Conservation (phyloP, 2,329 filamentous ascomycete genomes). For the Aspergillus aculeatinus region DNA sequence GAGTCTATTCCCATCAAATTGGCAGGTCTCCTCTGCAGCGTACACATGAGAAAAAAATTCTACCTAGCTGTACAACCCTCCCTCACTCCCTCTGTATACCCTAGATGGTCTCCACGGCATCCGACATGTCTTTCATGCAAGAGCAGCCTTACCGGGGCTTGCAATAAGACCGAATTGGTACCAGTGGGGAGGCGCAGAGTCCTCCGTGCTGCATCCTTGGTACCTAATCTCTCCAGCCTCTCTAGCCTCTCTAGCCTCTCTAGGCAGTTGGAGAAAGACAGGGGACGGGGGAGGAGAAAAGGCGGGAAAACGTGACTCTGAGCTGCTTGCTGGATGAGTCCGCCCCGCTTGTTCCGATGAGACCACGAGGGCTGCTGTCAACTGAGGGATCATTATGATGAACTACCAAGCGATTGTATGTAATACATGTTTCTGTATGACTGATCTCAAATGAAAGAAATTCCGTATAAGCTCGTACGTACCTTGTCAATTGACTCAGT, state of each 20-base stretch:
- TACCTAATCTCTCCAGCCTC: not conserved
- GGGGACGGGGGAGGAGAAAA: conserved; percentile 1
- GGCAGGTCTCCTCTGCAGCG: not conserved
- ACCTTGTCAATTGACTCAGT: not conserved
- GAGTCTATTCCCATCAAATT: too few species aligned
- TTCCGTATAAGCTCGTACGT: not conserved
- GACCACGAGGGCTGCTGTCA: conserved; percentile 21
- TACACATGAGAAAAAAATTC: not conserved
- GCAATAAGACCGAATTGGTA: conserved; percentile 7
- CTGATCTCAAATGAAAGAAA: not conserved
- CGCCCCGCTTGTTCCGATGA: conserved; percentile 22
- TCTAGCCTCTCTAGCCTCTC: not conserved
- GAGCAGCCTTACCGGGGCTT: conserved; percentile 23
- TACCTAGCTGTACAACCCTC: conserved; percentile 3
- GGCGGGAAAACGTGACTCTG: conserved; percentile 20
- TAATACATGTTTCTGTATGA: conserved; percentile 6
- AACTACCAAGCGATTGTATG: conserved; percentile 14
- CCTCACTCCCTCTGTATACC: not conserved
- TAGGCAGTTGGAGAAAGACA: not conserved
- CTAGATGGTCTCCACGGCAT: conserved; percentile 5
- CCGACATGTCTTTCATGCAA: conserved; percentile 14
- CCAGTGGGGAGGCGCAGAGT: conserved; percentile 1
- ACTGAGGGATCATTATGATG: not conserved
- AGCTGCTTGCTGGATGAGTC: conserved; percentile 14
- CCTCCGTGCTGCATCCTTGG: not conserved